These are phyloP conservation scores for Artemisia annua DNA, from an alignment of 129 eudicot genomes.

Conservation along the genomic window DNA sequence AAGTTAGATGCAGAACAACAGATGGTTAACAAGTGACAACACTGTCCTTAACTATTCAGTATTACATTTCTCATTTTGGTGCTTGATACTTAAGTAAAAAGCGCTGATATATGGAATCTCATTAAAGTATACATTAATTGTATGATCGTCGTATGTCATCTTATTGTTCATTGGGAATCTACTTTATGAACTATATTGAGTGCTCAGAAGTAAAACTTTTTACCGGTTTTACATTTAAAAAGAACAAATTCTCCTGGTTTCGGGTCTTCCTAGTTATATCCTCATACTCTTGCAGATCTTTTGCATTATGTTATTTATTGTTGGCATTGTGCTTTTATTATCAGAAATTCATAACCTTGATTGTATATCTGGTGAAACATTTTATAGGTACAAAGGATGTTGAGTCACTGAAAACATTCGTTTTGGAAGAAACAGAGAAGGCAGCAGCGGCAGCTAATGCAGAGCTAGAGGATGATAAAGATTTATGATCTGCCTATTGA, in stretches of 20 bases:
- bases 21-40: background rate
- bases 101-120: background rate
- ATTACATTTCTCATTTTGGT: background rate
- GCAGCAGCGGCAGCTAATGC: constrained; percentile 68
- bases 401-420: constrained; percentile 74
- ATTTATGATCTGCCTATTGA: constrained; percentile 44
- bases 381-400: constrained; percentile 69
- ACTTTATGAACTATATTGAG: too few species aligned
- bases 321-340: constrained; percentile 1
- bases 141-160: too few species aligned
- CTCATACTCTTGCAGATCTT: too few species aligned
- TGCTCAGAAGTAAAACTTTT: too few species aligned
- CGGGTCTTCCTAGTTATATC: too few species aligned
- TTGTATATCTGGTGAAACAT: constrained; percentile 4
- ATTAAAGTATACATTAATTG: too few species aligned
- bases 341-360: background rate
- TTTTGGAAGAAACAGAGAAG: constrained; percentile 76
- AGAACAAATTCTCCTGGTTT: too few species aligned
- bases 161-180: too few species aligned
- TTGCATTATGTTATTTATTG: background rate
- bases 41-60: background rate
- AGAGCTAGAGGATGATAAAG: constrained; percentile 58
- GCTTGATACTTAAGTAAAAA: background rate
- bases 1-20: constrained; percentile 3
- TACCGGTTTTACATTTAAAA: too few species aligned